Conservation (phyloP, 306 rosid species). For the Dryas drummondii region DNA sequence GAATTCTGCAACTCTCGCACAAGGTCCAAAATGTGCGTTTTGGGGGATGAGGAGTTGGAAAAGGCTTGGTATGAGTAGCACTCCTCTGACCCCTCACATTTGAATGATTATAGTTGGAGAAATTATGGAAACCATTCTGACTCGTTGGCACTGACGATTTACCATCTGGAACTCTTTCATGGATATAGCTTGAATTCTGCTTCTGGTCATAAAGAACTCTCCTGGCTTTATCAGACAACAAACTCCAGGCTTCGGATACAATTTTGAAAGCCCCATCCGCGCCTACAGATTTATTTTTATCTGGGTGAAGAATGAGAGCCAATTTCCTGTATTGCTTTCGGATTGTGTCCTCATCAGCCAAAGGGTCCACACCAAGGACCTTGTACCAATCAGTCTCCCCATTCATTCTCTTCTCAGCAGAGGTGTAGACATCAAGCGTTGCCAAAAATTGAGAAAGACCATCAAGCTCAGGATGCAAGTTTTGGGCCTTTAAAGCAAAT, state of each 20-base stretch:
- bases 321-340: constrained; percentile 53
- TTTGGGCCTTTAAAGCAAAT: constrained; percentile 65
- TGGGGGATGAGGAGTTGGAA: constrained; percentile 18
- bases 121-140: constrained; percentile 39
- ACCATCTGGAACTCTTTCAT: constrained; percentile 22
- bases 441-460: constrained; percentile 58
- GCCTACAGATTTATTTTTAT: constrained; percentile 75
- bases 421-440: constrained; percentile 60
- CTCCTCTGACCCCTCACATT: constrained; percentile 30
- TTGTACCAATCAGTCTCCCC: constrained; percentile 65
- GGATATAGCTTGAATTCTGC: constrained; percentile 19
- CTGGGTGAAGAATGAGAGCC: constrained; percentile 69
- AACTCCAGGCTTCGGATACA: constrained; percentile 62
- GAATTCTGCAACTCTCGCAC: constrained; percentile 52
- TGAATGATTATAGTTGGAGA: constrained; percentile 24
- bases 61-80: constrained; percentile 31
- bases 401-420: constrained; percentile 52
- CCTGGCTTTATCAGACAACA: constrained; percentile 53
- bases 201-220: constrained; percentile 43
- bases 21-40: constrained; percentile 72
- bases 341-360: constrained; percentile 56
- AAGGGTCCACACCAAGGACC: constrained; percentile 68
- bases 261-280: constrained; percentile 76
- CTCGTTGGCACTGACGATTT: constrained; percentile 30
- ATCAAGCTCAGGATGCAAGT: constrained; percentile 52